Conservation (phyloP, 1,284 basidiomycete genomes). For the Trichosporon ovoides region DNA sequence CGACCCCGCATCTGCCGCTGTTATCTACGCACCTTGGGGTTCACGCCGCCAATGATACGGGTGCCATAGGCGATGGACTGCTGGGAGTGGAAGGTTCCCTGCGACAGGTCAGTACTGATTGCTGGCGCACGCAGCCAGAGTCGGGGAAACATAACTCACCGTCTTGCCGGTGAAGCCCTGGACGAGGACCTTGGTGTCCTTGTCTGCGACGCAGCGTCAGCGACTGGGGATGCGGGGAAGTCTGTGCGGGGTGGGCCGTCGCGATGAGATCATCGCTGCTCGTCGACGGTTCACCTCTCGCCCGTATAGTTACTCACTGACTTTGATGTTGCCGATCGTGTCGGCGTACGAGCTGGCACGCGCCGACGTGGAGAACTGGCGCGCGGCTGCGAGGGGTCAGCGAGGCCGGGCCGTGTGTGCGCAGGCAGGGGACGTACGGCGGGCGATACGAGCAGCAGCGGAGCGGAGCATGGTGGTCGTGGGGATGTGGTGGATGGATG, state of each 20-base stretch:
- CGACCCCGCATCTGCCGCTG: background rate
- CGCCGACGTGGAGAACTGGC: slow-evolving; percentile 65
- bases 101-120: slow-evolving; percentile 10
- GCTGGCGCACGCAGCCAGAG: background rate
- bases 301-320: slow-evolving; percentile 50
- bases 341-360: slow-evolving; percentile 73
- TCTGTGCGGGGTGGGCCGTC: slow-evolving; percentile 1
- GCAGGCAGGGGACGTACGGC: slow-evolving; percentile 19
- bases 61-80: slow-evolving; percentile 88
- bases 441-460: slow-evolving; percentile 27
- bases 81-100: slow-evolving; percentile 96
- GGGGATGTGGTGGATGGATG: slow-evolving; percentile 8
- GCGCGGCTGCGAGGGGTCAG: slow-evolving; percentile 19
- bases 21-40: slow-evolving; percentile 60
- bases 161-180: slow-evolving; percentile 98
- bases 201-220: slow-evolving; percentile 51
- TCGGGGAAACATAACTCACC: slow-evolving; percentile 52
- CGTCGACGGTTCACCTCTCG: background rate
- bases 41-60: slow-evolving; percentile 95
- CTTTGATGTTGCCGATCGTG: slow-evolving; percentile 84
- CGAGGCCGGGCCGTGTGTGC: background rate
- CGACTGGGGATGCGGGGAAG: background rate
- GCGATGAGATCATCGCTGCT: background rate
- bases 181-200: slow-evolving; percentile 89
- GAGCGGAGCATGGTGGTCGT: slow-evolving; percentile 19